phyloP scores from a whole-genome alignment of 2,329 filamentous ascomycete genomes.

The Epichloe gansuensis region DNA sequence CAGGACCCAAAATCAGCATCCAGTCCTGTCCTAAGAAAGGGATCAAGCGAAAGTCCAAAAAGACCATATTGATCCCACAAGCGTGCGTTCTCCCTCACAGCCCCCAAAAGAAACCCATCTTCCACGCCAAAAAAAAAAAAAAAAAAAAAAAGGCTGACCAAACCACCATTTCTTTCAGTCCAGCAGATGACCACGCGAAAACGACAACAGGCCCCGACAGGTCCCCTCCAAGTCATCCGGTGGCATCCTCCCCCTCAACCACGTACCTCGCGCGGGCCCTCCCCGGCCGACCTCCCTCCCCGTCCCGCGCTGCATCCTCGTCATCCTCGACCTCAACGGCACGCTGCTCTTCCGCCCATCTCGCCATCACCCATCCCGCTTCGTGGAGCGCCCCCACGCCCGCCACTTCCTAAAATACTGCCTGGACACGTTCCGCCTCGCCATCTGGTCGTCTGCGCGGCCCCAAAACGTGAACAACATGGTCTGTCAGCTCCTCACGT shows the following conservation, averaged over 20 bases:
- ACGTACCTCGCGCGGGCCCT: slow-evolving; percentile 49
- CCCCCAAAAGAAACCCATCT: neutral
- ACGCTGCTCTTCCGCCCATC: slow-evolving; percentile 67
- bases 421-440: slow-evolving; percentile 62
- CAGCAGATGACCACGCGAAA: neutral
- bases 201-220: neutral
- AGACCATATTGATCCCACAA: neutral
- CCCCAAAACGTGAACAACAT: slow-evolving; percentile 60
- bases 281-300: slow-evolving; percentile 27
- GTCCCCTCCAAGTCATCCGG: slow-evolving; percentile 32
- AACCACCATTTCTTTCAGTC: neutral
- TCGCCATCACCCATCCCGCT: slow-evolving; percentile 32
- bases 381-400: slow-evolving; percentile 57
- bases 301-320: slow-evolving; percentile 51
- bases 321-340: slow-evolving; percentile 89
- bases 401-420: slow-evolving; percentile 60
- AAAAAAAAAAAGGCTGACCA: neutral
- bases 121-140: neutral
- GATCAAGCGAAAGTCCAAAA: slow-evolving; percentile 1
- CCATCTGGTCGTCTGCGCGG: slow-evolving; percentile 83
- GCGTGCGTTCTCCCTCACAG: neutral
- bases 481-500: slow-evolving; percentile 50
- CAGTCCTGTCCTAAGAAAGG: neutral
- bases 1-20: neutral
- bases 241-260: slow-evolving; percentile 46